phyloP scores from a whole-genome alignment of 768 basidiomycete genomes.

The Lactarius sp. region DNA sequence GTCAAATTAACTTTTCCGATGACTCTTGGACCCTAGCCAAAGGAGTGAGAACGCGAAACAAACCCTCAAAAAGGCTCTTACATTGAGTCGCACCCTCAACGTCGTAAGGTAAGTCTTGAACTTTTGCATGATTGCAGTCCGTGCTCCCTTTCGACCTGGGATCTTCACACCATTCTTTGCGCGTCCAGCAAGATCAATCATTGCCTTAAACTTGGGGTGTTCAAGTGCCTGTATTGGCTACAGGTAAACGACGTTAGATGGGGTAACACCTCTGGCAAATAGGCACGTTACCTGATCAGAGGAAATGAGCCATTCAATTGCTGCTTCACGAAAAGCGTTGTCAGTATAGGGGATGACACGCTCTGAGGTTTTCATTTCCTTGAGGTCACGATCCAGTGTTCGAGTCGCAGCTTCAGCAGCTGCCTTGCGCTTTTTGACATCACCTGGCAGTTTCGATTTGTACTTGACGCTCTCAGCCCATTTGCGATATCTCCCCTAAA shows the following conservation, averaged over 20 bases:
- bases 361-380: no score
- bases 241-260: no score
- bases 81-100: constrained; percentile 25
- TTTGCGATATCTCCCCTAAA: no score
- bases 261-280: no score
- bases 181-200: constrained; percentile 1
- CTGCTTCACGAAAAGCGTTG: no score
- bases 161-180: constrained; percentile 38
- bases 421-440: no score
- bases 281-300: no score
- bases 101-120: constrained; percentile 28
- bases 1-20: not conserved
- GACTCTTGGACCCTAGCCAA: constrained; percentile 21
- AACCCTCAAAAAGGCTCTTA: constrained; percentile 1
- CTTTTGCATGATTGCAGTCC: constrained; percentile 30
- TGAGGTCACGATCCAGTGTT: not conserved
- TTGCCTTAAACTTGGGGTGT: not conserved
- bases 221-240: not conserved
- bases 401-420: not conserved
- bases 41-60: not conserved
- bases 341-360: no score
- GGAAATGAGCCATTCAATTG: no score
- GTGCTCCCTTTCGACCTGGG: constrained; percentile 30
- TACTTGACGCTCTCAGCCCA: no score
- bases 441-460: no score